Percentiles rank a stretch among this genome's conserved stretches.
Conservation (phyloP, 805 yeast genomes). For the Candida glaebosa region DNA sequence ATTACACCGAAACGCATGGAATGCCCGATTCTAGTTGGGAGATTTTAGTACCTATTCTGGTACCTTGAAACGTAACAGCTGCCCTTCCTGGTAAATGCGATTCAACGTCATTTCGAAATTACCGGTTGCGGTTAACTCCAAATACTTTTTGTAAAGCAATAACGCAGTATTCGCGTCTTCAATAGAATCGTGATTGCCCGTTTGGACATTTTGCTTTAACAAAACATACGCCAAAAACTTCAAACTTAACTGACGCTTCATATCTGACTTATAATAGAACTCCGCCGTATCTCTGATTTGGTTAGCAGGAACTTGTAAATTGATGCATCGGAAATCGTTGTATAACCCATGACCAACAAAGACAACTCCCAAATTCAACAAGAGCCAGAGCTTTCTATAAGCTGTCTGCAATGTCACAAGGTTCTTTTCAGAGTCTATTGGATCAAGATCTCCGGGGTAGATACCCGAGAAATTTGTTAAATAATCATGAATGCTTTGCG, state of each 20-base stretch:
- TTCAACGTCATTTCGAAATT: slow-evolving; percentile 60
- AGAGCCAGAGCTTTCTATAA: slow-evolving; percentile 85
- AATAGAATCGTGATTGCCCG: slow-evolving; percentile 93
- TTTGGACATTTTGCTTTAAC: slow-evolving; percentile 73
- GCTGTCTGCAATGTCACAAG: slow-evolving; percentile 80
- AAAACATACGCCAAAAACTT: slow-evolving; percentile 83
- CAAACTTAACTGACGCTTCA: slow-evolving; percentile 75
- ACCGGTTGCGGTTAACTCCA: slow-evolving; percentile 56
- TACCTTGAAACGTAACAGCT: slow-evolving; percentile 48
- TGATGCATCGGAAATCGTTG: slow-evolving; percentile 91
- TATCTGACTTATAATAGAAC: slow-evolving; percentile 68
- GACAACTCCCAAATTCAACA: slow-evolving; percentile 82
- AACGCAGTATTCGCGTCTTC: slow-evolving; percentile 94
- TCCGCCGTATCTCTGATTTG: slow-evolving; percentile 92
- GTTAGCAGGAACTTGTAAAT: slow-evolving; percentile 75
- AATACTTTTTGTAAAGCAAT: slow-evolving; percentile 66
- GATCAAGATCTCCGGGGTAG: slow-evolving; percentile 84
- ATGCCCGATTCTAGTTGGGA: too few species aligned
- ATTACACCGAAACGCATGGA: too few species aligned
- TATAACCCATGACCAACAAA: slow-evolving; percentile 94
- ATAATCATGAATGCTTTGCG: slow-evolving; percentile 73
- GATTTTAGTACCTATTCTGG: slow-evolving; percentile 40
- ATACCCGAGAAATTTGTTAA: slow-evolving; percentile 93
- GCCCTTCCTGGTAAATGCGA: slow-evolving; percentile 70
- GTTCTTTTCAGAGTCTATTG: slow-evolving; percentile 56